Percentiles rank a stretch among this genome's conserved stretches.
These are phyloP conservation scores for Cyberlindnera americana DNA, from an alignment of 805 yeast species.

Conservation along the genomic window DNA sequence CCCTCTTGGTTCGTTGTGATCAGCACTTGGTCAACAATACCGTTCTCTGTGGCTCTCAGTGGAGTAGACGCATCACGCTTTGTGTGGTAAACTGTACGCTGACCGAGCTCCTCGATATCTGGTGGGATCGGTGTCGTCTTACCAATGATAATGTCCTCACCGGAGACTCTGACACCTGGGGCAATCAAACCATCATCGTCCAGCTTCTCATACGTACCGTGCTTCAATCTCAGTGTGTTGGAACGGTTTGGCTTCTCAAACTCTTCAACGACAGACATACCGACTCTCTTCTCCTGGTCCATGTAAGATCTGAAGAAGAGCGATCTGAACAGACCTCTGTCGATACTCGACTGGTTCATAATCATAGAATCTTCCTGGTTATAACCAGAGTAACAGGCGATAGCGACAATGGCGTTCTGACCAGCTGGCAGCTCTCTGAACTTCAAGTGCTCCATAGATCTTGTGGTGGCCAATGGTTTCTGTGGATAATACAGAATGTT, in stretches of 20 bases:
- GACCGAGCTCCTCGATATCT: constrained; percentile 97
- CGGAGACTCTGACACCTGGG: constrained; percentile 98
- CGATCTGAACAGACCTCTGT: constrained; percentile 93
- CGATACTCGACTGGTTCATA: constrained; percentile 98
- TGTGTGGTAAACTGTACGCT: constrained; percentile 96
- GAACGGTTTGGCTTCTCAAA: constrained; percentile 96
- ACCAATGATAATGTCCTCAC: constrained; percentile 98
- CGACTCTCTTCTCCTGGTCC: constrained; percentile 98
- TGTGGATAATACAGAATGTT: constrained; percentile 96
- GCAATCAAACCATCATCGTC: constrained; percentile 98
- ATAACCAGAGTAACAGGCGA: constrained; percentile 96
- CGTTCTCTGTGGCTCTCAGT: constrained; percentile 91
- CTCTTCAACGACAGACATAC: constrained; percentile 97
- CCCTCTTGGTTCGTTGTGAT: constrained; percentile 98
- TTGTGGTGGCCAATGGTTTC: constrained; percentile 95
- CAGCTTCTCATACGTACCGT: constrained; percentile 95
- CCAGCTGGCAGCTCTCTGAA: constrained; percentile 99
- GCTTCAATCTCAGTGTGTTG: constrained; percentile 91
- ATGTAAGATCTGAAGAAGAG: constrained; percentile 94
- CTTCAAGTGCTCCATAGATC: constrained; percentile 96
- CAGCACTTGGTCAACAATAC: constrained; percentile 97
- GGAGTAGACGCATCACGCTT: constrained; percentile 99
- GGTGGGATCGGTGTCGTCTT: constrained; percentile 99
- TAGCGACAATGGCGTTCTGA: constrained; percentile 97
- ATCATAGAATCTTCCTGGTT: constrained; percentile 99